A percentile compares a stretch with the other conserved stretches of the same genome.
Conservation (phyloP, 306 rosid genomes). For the Ochetophila trinervis region DNA sequence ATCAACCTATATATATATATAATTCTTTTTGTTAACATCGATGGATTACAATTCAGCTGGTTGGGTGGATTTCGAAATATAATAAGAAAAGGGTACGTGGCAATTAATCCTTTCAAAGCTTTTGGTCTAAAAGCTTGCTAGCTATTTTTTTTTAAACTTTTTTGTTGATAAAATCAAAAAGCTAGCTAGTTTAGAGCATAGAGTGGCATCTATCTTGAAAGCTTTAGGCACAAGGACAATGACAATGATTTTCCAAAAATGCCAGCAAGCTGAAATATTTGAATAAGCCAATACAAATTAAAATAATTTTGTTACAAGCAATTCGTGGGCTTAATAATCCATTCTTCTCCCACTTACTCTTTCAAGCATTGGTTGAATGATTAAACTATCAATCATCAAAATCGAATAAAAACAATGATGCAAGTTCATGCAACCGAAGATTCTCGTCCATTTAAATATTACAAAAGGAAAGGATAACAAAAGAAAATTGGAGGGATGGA, state of each 20-base stretch:
- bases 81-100: too few relatives aligned
- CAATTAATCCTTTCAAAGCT: too few relatives aligned
- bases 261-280: slow-evolving; percentile 1
- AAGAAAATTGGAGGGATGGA: neutral
- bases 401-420: slow-evolving; percentile 21
- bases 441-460: slow-evolving; percentile 6
- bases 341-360: slow-evolving; percentile 18
- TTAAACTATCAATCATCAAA: slow-evolving; percentile 3
- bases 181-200: neutral
- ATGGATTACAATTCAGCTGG: too few relatives aligned
- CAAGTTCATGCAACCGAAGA: slow-evolving; percentile 19
- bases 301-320: slow-evolving; percentile 2
- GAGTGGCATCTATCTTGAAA: slow-evolving; percentile 9
- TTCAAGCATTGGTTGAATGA: slow-evolving; percentile 14
- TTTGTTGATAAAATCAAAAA: too few relatives aligned
- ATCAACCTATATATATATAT: too few relatives aligned
- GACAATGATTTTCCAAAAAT: neutral
- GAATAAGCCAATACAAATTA: neutral
- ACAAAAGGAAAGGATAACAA: neutral
- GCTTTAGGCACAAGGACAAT: slow-evolving; percentile 9
- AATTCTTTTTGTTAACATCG: too few relatives aligned
- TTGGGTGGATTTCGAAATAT: too few relatives aligned
- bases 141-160: too few relatives aligned
- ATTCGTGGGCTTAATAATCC: slow-evolving; percentile 8
- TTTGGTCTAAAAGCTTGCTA: too few relatives aligned